Evolutionary conservation across 2,329 filamentous ascomycete species (phyloP), one percentile per base, ranked within the genome.

Genomic region (Dactylellina haptotyla): DNA sequence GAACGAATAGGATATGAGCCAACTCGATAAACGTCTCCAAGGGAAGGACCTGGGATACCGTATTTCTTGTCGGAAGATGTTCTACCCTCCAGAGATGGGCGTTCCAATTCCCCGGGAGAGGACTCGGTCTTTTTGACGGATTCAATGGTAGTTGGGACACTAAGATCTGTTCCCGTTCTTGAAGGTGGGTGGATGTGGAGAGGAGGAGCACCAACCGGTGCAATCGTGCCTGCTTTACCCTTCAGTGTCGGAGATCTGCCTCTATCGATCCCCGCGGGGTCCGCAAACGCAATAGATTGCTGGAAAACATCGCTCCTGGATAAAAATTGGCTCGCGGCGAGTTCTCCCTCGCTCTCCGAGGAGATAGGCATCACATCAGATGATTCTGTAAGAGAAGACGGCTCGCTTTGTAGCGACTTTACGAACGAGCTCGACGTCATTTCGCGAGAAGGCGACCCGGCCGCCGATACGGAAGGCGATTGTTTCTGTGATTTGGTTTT

Each of bases 311-410:
- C 92, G 77, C 93, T 97, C 32, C 91, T 88, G 59, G 87, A 87
- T 6, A 99, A 83, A 37, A 98, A 97, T 80, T 97, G 93, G 79
- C 94, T 98, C 1, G 91, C 94, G 2, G 93, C 96, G 51, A 90
- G 89, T 64, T 85, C 84, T n/a, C 84, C 87, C 67, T 93, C 91
- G 43, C 93, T 90, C 61, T 86, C 87, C 0, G 87, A 88, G 2
- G 90, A 91, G 45, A 76, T 30, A 2, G 88, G 84, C 1, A 89
- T 84, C 30, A 89, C 83, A 1, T 88, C 91, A 0, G 90, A 93
- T 64, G 90, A 87, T 3, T 77, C 77, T n/a, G 69, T 63, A 32
- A 77, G 62, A 25, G 77, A 77, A 26, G 64, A 72, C 34, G 63
- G 63, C 14, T 70, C 64, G n/a, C 66, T 75, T 28, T 62, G 54